phyloP scores from a whole-genome alignment of 768 basidiomycete genomes.

The Suillus decipiens region DNA sequence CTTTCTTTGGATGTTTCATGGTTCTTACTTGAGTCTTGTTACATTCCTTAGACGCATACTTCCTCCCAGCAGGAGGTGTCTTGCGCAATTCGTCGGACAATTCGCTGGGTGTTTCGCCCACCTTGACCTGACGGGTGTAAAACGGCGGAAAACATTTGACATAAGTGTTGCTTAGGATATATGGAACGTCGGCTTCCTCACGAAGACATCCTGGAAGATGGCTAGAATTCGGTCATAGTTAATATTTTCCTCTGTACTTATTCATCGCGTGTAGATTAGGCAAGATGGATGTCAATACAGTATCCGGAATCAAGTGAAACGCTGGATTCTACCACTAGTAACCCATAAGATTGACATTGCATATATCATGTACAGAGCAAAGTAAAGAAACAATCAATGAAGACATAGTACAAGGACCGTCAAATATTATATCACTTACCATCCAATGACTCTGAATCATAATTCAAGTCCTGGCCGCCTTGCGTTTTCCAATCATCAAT shows the following conservation, averaged over 20 bases:
- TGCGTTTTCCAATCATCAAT: not conserved
- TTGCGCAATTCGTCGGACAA: too few species aligned
- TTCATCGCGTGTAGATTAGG: not conserved
- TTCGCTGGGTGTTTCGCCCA: too few species aligned
- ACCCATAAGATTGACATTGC: not conserved
- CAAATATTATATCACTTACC: not conserved
- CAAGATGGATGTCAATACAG: not conserved
- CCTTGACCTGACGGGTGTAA: too few species aligned
- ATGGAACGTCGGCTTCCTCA: too few species aligned
- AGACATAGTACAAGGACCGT: not conserved
- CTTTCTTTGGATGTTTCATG: too few species aligned
- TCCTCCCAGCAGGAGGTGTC: too few species aligned
- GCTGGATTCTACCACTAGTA: not conserved
- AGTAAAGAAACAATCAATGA: not conserved
- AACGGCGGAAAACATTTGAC: too few species aligned
- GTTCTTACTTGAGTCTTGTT: too few species aligned
- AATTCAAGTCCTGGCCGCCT: not conserved
- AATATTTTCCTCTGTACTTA: not conserved
- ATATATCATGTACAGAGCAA: not conserved
- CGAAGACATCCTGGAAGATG: too few species aligned
- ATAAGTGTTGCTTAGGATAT: too few species aligned
- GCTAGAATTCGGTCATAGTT: not conserved
- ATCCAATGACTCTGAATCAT: not conserved
- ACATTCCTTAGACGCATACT: too few species aligned
- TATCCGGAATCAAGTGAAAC: not conserved